phyloP scores from a whole-genome alignment of 495 filamentous ascomycete species.

The Neurospora terricola region DNA sequence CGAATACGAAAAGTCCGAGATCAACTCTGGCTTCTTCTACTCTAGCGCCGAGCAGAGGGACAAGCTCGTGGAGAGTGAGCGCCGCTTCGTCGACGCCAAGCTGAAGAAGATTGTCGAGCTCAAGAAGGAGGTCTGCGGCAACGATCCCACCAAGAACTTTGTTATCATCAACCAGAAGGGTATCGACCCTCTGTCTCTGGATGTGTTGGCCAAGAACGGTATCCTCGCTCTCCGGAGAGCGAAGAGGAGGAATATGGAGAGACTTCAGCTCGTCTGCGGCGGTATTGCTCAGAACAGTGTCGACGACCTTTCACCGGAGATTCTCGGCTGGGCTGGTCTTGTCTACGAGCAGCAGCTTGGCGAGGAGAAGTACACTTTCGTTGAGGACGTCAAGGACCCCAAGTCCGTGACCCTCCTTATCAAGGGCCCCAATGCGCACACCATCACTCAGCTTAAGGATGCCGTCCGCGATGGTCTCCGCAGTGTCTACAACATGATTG shows the following conservation, averaged over 20 bases:
- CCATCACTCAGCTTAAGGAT: constrained; percentile 91
- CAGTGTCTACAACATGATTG: constrained; percentile 97
- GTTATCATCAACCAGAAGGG: constrained; percentile 99
- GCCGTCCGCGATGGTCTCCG: constrained; percentile 93
- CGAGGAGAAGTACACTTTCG: constrained; percentile 97
- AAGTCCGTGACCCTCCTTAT: constrained; percentile 98
- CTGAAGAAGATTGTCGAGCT: constrained; percentile 95
- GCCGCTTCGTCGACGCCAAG: constrained; percentile 93
- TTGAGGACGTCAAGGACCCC: constrained; percentile 96
- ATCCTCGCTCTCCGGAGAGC: constrained; percentile 89
- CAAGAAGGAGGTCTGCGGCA: constrained; percentile 95
- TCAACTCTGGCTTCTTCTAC: constrained; percentile 99
- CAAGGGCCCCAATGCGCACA: constrained; percentile 95
- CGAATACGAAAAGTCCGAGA: constrained; percentile 98
- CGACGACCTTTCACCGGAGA: constrained; percentile 78
- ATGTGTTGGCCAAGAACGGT: constrained; percentile 94
- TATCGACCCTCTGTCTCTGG: constrained; percentile 90
- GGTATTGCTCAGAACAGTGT: constrained; percentile 90
- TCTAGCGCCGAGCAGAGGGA: constrained; percentile 92
- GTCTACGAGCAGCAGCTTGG: constrained; percentile 97
- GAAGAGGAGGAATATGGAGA: constrained; percentile 98
- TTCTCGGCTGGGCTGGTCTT: constrained; percentile 90
- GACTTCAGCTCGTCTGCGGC: constrained; percentile 87
- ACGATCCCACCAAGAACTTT: constrained; percentile 89
- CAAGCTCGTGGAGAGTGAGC: constrained; percentile 95